These are phyloP conservation scores for Kockiozyma suomiensis DNA, from an alignment of 805 yeast species.

Conservation along the genomic window DNA sequence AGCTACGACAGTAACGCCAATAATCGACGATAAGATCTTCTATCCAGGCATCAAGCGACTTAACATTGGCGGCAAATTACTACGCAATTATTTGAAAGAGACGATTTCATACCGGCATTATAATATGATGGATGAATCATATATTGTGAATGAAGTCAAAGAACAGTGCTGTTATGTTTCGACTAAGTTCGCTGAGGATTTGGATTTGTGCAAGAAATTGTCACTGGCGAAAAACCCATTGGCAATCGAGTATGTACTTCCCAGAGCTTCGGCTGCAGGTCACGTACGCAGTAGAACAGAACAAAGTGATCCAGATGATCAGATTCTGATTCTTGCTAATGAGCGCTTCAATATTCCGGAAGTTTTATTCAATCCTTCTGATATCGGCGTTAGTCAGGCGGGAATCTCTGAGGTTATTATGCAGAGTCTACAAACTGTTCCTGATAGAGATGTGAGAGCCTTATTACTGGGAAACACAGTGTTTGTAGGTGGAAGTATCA, in stretches of 20 bases:
- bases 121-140: slow-evolving; percentile 88
- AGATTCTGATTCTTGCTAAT: slow-evolving; percentile 68
- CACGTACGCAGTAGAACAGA: slow-evolving; percentile 51
- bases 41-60: slow-evolving; percentile 73
- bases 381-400: slow-evolving; percentile 72
- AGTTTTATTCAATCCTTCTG: slow-evolving; percentile 79
- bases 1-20: slow-evolving; percentile 84
- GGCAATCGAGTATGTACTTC: slow-evolving; percentile 53
- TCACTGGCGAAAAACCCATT: slow-evolving; percentile 20
- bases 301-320: slow-evolving; percentile 43
- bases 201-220: slow-evolving; percentile 41
- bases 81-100: slow-evolving; percentile 83
- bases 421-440: slow-evolving; percentile 68
- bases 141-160: slow-evolving; percentile 80
- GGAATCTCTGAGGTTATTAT: slow-evolving; percentile 74
- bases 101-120: slow-evolving; percentile 87
- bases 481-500: slow-evolving; percentile 80
- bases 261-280: slow-evolving; percentile 73
- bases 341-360: slow-evolving; percentile 92
- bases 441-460: slow-evolving; percentile 62
- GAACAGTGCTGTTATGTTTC: slow-evolving; percentile 77
- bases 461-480: slow-evolving; percentile 77
- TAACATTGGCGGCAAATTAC: slow-evolving; percentile 82
- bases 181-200: slow-evolving; percentile 53
- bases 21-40: slow-evolving; percentile 68